Percentiles rank a stretch among this genome's conserved stretches.
phyloP scores from a whole-genome alignment of 345 rosid species.

The Luvunga scandens region DNA sequence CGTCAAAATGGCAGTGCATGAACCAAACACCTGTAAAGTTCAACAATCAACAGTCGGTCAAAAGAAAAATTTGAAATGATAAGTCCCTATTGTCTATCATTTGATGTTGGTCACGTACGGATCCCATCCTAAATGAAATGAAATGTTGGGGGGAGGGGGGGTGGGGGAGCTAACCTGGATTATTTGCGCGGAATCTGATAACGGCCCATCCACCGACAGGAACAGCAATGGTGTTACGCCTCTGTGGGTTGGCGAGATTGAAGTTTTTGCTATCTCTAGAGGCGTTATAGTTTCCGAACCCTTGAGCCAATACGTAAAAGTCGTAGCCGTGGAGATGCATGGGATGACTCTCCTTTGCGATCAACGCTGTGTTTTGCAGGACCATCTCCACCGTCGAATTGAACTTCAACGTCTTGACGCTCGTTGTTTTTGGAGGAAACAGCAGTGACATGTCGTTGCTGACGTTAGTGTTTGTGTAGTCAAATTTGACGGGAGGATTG shows the following conservation, averaged over 20 bases:
- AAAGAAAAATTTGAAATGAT: background rate
- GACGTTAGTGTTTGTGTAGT: slow-evolving; percentile 56
- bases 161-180: slow-evolving; percentile 70
- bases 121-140: background rate
- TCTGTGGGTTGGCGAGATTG: slow-evolving; percentile 60
- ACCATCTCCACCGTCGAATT: slow-evolving; percentile 77
- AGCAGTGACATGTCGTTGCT: slow-evolving; percentile 23
- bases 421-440: slow-evolving; percentile 56
- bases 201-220: slow-evolving; percentile 93
- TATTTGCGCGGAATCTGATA: slow-evolving; percentile 70
- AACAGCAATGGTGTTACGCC: slow-evolving; percentile 69
- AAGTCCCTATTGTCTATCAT: background rate
- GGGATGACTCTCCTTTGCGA: slow-evolving; percentile 72
- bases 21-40: slow-evolving; percentile 61
- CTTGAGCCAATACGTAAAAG: slow-evolving; percentile 85
- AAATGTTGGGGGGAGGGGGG: too few species aligned
- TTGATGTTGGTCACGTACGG: background rate
- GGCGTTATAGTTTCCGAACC: slow-evolving; percentile 77
- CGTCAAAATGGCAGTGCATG: slow-evolving; percentile 70
- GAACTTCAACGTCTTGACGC: slow-evolving; percentile 57
- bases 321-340: slow-evolving; percentile 84
- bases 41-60: background rate
- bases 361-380: slow-evolving; percentile 66
- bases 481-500: slow-evolving; percentile 54
- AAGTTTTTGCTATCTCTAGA: slow-evolving; percentile 41